Conservation (phyloP, 192 early-diverging fungal species). For the Umbelopsis ramanniana region DNA sequence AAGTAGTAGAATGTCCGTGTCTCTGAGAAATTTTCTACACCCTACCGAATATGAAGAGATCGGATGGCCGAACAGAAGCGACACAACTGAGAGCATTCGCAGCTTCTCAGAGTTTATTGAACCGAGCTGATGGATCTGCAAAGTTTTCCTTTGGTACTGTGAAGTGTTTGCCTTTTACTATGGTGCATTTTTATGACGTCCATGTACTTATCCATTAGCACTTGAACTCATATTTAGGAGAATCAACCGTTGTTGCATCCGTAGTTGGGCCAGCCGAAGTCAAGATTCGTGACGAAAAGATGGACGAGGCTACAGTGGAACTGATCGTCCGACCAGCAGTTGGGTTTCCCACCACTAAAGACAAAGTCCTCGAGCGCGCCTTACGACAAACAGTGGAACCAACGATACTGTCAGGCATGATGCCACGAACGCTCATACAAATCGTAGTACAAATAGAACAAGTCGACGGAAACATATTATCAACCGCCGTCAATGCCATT, state of each 20-base stretch:
- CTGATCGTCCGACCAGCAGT: conserved; percentile 75
- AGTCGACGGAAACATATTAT: conserved; percentile 84
- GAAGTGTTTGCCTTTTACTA: background rate
- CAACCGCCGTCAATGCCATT: conserved; percentile 84
- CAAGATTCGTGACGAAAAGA: conserved; percentile 81
- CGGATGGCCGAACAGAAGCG: conserved; percentile 52
- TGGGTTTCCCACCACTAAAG: conserved; percentile 64
- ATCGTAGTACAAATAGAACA: conserved; percentile 85
- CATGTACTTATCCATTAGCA: background rate
- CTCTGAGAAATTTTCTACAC: background rate
- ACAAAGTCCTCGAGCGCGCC: conserved; percentile 72
- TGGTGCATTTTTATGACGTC: background rate
- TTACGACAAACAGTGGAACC: conserved; percentile 78
- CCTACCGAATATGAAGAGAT: conserved; percentile 2
- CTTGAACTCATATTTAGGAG: conserved; percentile 45
- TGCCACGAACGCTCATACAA: conserved; percentile 87
- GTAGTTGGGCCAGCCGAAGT: conserved; percentile 91
- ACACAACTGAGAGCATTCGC: conserved; percentile 75
- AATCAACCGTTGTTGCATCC: conserved; percentile 74
- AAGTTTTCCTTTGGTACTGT: conserved; percentile 73
- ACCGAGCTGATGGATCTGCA: conserved; percentile 84
- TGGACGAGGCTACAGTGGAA: conserved; percentile 87
- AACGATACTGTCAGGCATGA: conserved; percentile 73
- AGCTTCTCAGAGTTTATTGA: conserved; percentile 68
- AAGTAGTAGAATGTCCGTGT: background rate